Base-by-base conservation (phyloP, 345 rosid species). In the Ailanthus altissimus region DNA sequence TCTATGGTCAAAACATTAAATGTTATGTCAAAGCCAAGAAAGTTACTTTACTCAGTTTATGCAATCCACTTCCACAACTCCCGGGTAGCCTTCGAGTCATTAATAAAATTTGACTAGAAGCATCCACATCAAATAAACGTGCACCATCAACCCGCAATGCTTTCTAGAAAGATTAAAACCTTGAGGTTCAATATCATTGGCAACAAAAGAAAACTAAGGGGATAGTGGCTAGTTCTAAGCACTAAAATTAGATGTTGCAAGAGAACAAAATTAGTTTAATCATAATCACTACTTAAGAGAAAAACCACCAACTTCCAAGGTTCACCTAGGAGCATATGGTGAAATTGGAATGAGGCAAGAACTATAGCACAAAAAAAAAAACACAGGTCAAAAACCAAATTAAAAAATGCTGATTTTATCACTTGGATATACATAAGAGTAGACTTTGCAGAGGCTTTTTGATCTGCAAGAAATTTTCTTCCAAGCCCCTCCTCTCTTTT, bases 81-180 rank as follows among this genome's bases (percentile, higher is more conserved):
- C 91, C 89, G 59, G 91, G 78, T 74, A 86, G 84, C 84, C 89
- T 89, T 50, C 97, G 83, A 2, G 91, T 87, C 77, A 93, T 72
- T 67, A 95, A 81, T 28, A 93, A 7, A 60, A 83, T 81, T 81
- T 89, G 87, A 77, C 81, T 78, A 45, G 81, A 75, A 72, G 81
- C 85, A 78, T 88, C 89, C 63, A 89, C 77, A 78, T 93, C 99
- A 86, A 95, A 93, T 82, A 95, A 68, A 64, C 98, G 93, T 53
- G 92, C 97, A 78, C 97, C 99, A 77, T 80, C 89, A 66, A 90
- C 83, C 58, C 13, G 77, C 81, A 88, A 72, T 72, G 87, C 91
- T 6, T 78, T 81, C 98, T 94, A 70, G 47, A 60, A 66, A 25
- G 26, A 76, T 69, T 20, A 63, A 64, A 70, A 45, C 40, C 67